phyloP scores from a whole-genome alignment of 176 grass and related monocot genomes.

The Microstegium vimineum region DNA sequence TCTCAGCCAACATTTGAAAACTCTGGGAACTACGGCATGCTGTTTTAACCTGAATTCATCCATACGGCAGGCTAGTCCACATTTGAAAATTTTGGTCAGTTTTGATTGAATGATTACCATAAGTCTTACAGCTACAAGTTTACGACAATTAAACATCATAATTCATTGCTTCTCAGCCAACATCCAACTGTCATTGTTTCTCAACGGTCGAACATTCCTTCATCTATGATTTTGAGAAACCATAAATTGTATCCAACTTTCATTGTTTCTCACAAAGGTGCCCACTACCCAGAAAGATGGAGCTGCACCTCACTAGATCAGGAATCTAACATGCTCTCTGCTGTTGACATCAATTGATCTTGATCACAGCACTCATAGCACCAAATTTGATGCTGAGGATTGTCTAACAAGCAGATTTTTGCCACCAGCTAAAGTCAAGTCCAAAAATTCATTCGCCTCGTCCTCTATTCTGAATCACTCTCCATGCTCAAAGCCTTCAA shows the following conservation, averaged over 20 bases:
- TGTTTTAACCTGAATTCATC: neutral
- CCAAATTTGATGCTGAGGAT: conserved; percentile 25
- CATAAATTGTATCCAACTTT: neutral
- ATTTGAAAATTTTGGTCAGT: neutral
- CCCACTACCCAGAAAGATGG: neutral
- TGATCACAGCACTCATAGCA: neutral
- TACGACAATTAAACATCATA: neutral
- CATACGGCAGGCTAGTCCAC: neutral
- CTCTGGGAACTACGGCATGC: too few species aligned
- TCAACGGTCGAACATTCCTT: neutral
- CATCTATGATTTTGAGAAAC: neutral
- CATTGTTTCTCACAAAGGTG: neutral
- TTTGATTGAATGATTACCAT: neutral
- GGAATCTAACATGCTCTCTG: neutral
- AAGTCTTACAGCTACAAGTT: neutral
- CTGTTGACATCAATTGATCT: neutral
- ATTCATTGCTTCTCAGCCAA: neutral
- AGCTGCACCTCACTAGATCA: neutral
- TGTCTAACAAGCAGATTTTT: conserved; percentile 16
- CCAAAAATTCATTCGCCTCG: conserved; percentile 9
- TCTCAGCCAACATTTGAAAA: too few species aligned
- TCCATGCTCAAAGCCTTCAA: conserved; percentile 93
- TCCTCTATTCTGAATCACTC: conserved; percentile 77
- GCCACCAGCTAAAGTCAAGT: conserved; percentile 4
- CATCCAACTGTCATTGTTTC: neutral